These are phyloP conservation scores for Phascolomyces articulosus DNA, from an alignment of 371 early-diverging fungal species.

Conservation along the genomic window DNA sequence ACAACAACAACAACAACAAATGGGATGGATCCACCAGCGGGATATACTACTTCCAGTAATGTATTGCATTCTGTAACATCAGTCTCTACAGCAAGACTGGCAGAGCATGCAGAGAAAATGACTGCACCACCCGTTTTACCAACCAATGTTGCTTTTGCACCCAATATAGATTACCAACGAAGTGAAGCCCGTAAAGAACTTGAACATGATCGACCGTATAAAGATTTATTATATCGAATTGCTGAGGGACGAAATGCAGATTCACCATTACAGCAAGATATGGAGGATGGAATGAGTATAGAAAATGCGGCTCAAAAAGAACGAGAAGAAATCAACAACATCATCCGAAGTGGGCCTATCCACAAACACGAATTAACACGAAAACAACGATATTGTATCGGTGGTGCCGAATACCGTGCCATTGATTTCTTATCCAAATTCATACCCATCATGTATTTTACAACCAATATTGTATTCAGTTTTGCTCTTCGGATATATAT, in stretches of 20 bases:
- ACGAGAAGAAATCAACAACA: slow-evolving; percentile 41
- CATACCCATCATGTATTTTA: slow-evolving; percentile 37
- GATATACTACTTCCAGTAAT: neutral
- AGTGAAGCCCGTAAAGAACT: slow-evolving; percentile 16
- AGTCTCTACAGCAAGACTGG: too few relatives aligned
- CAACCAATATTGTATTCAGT: slow-evolving; percentile 25
- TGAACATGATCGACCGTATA: neutral
- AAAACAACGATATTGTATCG: slow-evolving; percentile 37
- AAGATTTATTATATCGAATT: neutral
- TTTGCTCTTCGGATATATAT: slow-evolving; percentile 44
- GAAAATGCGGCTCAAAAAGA: slow-evolving; percentile 40
- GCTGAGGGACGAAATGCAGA: slow-evolving; percentile 8
- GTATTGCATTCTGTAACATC: too few relatives aligned
- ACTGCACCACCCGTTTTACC: neutral
- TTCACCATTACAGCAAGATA: slow-evolving; percentile 8
- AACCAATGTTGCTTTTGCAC: neutral
- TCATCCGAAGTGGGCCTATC: neutral
- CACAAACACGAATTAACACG: slow-evolving; percentile 4
- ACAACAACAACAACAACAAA: neutral
- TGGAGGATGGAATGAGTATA: slow-evolving; percentile 4
- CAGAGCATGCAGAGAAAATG: too few relatives aligned
- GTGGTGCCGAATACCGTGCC: slow-evolving; percentile 45
- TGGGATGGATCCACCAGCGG: too few relatives aligned
- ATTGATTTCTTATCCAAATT: slow-evolving; percentile 34
- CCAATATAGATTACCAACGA: slow-evolving; percentile 11